Conservation (phyloP, 1,284 basidiomycete species). For the Tilletia walkeri region DNA sequence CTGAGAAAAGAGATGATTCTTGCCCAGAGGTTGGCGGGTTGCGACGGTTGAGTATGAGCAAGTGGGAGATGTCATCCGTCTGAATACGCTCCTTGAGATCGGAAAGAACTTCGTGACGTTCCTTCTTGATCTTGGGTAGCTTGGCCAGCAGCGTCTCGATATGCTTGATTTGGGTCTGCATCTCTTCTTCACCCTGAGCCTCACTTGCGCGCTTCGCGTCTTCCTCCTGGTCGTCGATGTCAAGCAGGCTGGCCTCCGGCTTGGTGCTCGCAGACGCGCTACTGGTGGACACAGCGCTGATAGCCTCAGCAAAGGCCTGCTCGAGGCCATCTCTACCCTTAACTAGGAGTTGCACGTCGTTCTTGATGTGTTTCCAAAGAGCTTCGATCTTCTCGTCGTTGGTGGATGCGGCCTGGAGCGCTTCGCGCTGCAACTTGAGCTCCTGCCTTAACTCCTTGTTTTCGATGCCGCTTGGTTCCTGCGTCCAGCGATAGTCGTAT, state of each 20-base stretch:
- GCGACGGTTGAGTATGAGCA: conserved; percentile 85
- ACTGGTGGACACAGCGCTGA: conserved; percentile 22
- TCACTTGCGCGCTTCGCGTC: not conserved
- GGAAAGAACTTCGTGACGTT: conserved; percentile 80
- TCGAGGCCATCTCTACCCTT: conserved; percentile 65
- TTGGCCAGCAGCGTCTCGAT: conserved; percentile 40
- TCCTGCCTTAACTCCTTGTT: conserved; percentile 72
- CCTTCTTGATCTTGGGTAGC: conserved; percentile 57
- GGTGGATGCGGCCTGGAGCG: conserved; percentile 72
- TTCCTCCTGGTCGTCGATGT: conserved; percentile 39
- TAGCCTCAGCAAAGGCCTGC: conserved; percentile 66
- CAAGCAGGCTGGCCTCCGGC: conserved; percentile 31
- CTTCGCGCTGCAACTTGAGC: conserved; percentile 72
- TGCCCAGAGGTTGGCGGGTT: conserved; percentile 60
- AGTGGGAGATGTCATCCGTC: conserved; percentile 91
- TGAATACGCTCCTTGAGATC: conserved; percentile 97
- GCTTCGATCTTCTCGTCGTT: conserved; percentile 75
- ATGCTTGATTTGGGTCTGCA: conserved; percentile 32
- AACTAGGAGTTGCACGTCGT: conserved; percentile 69
- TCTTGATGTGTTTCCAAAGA: conserved; percentile 72
- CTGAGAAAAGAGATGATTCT: conserved; percentile 67
- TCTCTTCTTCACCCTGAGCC: conserved; percentile 27
- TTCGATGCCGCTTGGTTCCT: conserved; percentile 67
- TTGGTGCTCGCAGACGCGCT: not conserved
- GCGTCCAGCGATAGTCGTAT: conserved; percentile 83